Conservation (phyloP, 495 filamentous ascomycete genomes). For the Geoglossum glabrum region DNA sequence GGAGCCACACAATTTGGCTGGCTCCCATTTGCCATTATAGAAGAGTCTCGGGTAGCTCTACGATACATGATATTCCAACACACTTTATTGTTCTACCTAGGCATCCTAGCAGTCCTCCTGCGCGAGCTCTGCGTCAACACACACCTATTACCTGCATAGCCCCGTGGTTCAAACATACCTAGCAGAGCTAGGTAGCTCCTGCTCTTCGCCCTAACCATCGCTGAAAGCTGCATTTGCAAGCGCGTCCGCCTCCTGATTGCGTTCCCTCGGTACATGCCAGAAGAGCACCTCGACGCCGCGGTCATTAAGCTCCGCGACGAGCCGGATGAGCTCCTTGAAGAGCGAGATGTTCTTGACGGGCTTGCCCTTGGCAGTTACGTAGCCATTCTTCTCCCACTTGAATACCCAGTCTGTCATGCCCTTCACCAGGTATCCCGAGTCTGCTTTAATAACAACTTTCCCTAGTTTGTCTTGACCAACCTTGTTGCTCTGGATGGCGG, state of each 20-base stretch:
- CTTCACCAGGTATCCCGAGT: not conserved
- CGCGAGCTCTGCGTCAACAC: too few relatives aligned
- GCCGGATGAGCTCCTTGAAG: not conserved
- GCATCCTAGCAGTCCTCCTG: too few relatives aligned
- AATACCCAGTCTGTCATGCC: not conserved
- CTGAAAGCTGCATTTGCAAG: constrained; percentile 11
- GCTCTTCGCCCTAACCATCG: not conserved
- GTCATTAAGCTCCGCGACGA: not conserved
- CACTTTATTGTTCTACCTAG: too few relatives aligned
- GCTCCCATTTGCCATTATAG: too few relatives aligned
- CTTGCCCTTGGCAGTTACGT: not conserved
- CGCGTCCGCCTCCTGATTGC: not conserved
- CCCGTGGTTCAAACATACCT: too few relatives aligned
- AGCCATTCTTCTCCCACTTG: not conserved
- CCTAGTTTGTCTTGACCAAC: not conserved
- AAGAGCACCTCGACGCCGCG: not conserved
- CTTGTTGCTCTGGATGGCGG: not conserved
- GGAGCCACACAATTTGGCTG: too few relatives aligned
- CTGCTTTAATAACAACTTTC: not conserved
- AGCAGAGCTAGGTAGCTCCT: too few relatives aligned
- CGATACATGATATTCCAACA: too few relatives aligned
- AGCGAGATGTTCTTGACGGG: not conserved
- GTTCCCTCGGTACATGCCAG: not conserved
- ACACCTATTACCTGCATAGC: too few relatives aligned
- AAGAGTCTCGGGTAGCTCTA: too few relatives aligned